Evolutionary conservation across 805 yeast genomes (phyloP).

Genomic region (Suhomyces sp.): DNA sequence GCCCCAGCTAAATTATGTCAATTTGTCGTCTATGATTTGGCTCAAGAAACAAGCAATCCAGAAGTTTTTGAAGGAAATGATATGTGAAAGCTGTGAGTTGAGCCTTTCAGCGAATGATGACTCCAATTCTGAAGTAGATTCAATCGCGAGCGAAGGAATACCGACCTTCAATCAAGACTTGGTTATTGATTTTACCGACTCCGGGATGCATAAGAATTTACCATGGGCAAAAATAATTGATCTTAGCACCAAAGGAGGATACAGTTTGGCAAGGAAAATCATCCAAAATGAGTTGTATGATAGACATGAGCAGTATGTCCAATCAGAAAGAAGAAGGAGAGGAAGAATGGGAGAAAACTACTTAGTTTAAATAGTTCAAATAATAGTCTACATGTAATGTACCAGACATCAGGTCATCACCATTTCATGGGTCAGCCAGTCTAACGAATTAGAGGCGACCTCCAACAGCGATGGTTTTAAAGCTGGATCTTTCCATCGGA

Average conservation of each 20-base stretch:
- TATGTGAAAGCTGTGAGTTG: slow-evolving; percentile 9
- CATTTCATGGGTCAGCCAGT: slow-evolving; percentile 24
- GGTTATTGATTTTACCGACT: slow-evolving; percentile 39
- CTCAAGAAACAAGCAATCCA: slow-evolving; percentile 37
- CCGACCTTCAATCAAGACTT: slow-evolving; percentile 18
- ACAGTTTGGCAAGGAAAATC: slow-evolving; percentile 26
- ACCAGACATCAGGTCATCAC: slow-evolving; percentile 22
- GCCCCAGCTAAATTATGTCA: slow-evolving; percentile 31
- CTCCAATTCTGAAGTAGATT: neutral
- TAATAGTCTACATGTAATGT: slow-evolving; percentile 6
- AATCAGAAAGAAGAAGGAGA: slow-evolving; percentile 35
- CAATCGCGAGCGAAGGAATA: neutral
- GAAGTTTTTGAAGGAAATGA: slow-evolving; percentile 32
- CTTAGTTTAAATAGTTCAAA: slow-evolving; percentile 11
- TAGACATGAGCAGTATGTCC: slow-evolving; percentile 26
- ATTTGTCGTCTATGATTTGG: slow-evolving; percentile 49
- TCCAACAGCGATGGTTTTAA: slow-evolving; percentile 98
- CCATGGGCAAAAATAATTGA: slow-evolving; percentile 43
- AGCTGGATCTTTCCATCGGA: slow-evolving; percentile 46
- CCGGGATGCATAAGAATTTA: slow-evolving; percentile 50
- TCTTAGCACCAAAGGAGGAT: slow-evolving; percentile 23
- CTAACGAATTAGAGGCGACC: slow-evolving; percentile 67
- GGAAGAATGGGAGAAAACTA: slow-evolving; percentile 46
- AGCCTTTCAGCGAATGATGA: neutral
- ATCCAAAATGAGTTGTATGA: slow-evolving; percentile 30